Conservation (phyloP, 1,284 basidiomycete genomes). For the Earliella scabrosa region DNA sequence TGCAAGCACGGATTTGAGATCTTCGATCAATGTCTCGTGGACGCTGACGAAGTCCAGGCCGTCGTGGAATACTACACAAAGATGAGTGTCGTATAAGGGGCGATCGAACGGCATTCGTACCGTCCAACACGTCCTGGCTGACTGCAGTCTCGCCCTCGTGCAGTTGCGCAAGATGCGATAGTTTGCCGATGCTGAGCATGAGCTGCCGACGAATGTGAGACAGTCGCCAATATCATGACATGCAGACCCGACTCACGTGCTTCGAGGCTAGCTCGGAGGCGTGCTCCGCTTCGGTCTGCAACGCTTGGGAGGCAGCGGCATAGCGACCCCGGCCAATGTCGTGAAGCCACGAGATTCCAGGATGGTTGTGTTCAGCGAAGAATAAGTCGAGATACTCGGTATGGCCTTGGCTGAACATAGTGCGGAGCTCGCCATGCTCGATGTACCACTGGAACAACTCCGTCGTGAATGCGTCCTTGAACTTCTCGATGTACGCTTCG, state of each 20-base stretch:
- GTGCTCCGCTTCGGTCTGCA: slow-evolving; percentile 64
- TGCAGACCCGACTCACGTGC: slow-evolving; percentile 71
- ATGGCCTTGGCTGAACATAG: slow-evolving; percentile 79
- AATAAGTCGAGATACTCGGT: slow-evolving; percentile 73
- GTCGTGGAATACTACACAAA: slow-evolving; percentile 65
- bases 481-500: slow-evolving; percentile 78
- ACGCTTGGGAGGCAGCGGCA: slow-evolving; percentile 64
- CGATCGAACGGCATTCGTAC: too few species aligned
- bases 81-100: not conserved
- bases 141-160: slow-evolving; percentile 56
- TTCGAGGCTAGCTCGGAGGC: slow-evolving; percentile 68
- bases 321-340: slow-evolving; percentile 78
- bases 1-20: slow-evolving; percentile 56
- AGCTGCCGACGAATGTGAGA: slow-evolving; percentile 52
- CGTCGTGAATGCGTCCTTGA: slow-evolving; percentile 84
- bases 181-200: slow-evolving; percentile 90
- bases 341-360: slow-evolving; percentile 88
- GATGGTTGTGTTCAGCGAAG: slow-evolving; percentile 67
- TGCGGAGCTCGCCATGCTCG: slow-evolving; percentile 75
- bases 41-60: slow-evolving; percentile 77
- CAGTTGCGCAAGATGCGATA: slow-evolving; percentile 79
- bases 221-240: not conserved
- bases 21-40: slow-evolving; percentile 63
- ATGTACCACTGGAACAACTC: slow-evolving; percentile 90
- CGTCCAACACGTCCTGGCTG: slow-evolving; percentile 57